Conservation (phyloP, 2,329 filamentous ascomycete genomes). For the Ophiostoma piceae region DNA sequence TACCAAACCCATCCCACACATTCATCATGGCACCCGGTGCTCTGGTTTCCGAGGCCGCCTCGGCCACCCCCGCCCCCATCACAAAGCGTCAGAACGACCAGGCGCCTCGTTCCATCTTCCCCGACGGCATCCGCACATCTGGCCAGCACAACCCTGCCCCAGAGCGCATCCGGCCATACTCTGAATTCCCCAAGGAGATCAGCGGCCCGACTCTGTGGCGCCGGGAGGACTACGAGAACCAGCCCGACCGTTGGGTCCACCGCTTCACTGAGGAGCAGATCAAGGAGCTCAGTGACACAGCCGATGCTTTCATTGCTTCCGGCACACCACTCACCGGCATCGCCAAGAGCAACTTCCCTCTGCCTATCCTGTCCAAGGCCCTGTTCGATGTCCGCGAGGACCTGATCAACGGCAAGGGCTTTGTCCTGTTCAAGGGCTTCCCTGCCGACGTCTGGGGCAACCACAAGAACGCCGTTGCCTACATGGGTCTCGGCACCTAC, state of each 20-base stretch:
- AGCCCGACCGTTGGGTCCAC: slow-evolving; percentile 68
- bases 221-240: slow-evolving; percentile 56
- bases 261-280: slow-evolving; percentile 62
- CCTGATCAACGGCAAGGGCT: slow-evolving; percentile 74
- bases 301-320: slow-evolving; percentile 63
- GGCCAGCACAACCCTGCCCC: slow-evolving; percentile 69
- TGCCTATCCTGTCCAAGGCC: slow-evolving; percentile 38
- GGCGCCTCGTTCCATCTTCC: slow-evolving; percentile 39
- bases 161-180: slow-evolving; percentile 59
- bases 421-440: slow-evolving; percentile 83
- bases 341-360: slow-evolving; percentile 40
- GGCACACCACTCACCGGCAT: slow-evolving; percentile 68
- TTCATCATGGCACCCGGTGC: slow-evolving; percentile 28
- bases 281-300: slow-evolving; percentile 58
- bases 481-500: slow-evolving; percentile 82
- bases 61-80: not conserved
- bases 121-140: slow-evolving; percentile 49
- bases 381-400: slow-evolving; percentile 39
- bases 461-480: slow-evolving; percentile 77
- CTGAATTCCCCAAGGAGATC: slow-evolving; percentile 65
- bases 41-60: slow-evolving; percentile 22
- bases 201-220: slow-evolving; percentile 68
- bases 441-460: slow-evolving; percentile 71
- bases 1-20: not conserved
- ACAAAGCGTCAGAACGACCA: slow-evolving; percentile 33